These are phyloP conservation scores for Lipomyces kockii DNA, from an alignment of 805 yeast species.

Conservation along the genomic window DNA sequence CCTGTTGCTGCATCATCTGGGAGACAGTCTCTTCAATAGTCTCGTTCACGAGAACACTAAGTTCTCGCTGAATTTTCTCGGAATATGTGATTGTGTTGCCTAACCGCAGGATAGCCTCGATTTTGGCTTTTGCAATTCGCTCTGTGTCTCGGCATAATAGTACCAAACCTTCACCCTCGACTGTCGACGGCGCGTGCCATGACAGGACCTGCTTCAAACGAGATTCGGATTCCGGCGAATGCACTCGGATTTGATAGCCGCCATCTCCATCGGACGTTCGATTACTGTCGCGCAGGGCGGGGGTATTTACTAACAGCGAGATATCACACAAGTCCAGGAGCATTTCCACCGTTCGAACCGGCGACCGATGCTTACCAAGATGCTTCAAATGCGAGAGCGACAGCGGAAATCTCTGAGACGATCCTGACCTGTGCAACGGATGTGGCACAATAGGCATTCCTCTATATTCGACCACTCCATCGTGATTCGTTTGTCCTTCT, in stretches of 20 bases:
- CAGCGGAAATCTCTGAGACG: slow-evolving; percentile 5
- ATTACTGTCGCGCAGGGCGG: slow-evolving; percentile 53
- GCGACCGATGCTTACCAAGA: slow-evolving; percentile 23
- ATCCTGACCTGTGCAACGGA: slow-evolving; percentile 12
- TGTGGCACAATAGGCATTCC: slow-evolving; percentile 27
- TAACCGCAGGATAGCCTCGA: slow-evolving; percentile 69
- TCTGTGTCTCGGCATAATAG: slow-evolving; percentile 71
- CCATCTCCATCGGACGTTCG: slow-evolving; percentile 42
- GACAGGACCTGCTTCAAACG: slow-evolving; percentile 44
- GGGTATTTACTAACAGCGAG: slow-evolving; percentile 73
- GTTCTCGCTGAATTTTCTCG: slow-evolving; percentile 76
- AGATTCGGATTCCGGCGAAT: slow-evolving; percentile 44
- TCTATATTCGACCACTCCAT: slow-evolving; percentile 27
- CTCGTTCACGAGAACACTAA: slow-evolving; percentile 67
- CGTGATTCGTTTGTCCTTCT: slow-evolving; percentile 23
- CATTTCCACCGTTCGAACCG: slow-evolving; percentile 40
- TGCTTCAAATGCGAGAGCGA: slow-evolving; percentile 22
- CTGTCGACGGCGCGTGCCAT: slow-evolving; percentile 54
- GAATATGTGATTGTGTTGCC: slow-evolving; percentile 76
- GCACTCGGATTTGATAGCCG: slow-evolving; percentile 42
- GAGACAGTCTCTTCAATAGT: slow-evolving; percentile 67
- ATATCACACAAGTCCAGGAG: slow-evolving; percentile 71
- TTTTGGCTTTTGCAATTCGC: slow-evolving; percentile 61
- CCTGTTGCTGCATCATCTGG: slow-evolving; percentile 51
- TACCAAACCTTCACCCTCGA: slow-evolving; percentile 66